phyloP scores from a whole-genome alignment of 305 asterid species.

The Solanum hybrid region DNA sequence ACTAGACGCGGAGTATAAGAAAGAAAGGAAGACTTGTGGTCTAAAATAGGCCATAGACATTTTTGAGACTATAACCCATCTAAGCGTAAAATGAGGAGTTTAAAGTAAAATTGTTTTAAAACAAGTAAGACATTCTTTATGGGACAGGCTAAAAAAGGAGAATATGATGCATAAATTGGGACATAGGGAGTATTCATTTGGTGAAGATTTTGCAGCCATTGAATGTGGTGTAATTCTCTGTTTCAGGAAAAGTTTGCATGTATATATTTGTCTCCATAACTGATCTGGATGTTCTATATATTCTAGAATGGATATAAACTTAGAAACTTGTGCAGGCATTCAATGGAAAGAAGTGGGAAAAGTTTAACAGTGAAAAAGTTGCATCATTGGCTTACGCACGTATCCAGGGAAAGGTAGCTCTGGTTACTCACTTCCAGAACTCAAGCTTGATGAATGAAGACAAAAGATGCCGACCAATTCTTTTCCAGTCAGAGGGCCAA shows the following conservation, averaged over 20 bases:
- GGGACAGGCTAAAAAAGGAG: background rate
- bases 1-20: background rate
- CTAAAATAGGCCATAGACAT: background rate
- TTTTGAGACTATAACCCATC: background rate
- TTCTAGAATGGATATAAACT: background rate
- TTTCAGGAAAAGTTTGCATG: background rate
- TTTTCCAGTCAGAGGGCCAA: constrained; percentile 75
- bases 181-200: background rate
- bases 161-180: background rate
- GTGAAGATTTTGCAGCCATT: background rate
- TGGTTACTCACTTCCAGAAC: constrained; percentile 87
- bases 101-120: background rate
- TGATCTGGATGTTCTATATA: background rate
- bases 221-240: background rate
- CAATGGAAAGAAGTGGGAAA: constrained; percentile 98
- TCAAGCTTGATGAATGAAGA: constrained; percentile 98
- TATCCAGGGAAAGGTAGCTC: constrained; percentile 85
- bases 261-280: background rate
- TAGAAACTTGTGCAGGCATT: constrained; percentile 46
- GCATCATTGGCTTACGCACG: constrained; percentile 96
- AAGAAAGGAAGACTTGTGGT: background rate
- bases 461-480: constrained; percentile 86
- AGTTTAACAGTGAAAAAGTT: constrained; percentile 91
- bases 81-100: background rate
- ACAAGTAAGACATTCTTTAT: background rate